Percentiles rank a stretch among this genome's conserved stretches.
Evolutionary conservation across 2,329 filamentous ascomycete genomes (phyloP).

Genomic region (Penicillium sp.): DNA sequence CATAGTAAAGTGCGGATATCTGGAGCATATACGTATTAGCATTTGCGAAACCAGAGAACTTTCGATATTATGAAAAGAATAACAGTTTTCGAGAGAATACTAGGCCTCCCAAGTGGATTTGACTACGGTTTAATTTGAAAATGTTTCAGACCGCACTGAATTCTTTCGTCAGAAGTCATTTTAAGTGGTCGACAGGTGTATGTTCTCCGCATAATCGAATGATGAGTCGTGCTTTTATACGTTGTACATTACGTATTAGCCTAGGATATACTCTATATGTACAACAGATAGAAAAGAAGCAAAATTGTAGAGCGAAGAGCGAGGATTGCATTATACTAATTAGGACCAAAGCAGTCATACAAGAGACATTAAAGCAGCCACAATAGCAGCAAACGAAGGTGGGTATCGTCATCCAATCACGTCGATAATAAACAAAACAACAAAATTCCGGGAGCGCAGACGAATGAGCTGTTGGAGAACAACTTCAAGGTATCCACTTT

Average conservation of each 20-base stretch:
- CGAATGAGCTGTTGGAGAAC: background rate
- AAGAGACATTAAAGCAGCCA: conserved; percentile 3
- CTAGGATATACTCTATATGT: background rate
- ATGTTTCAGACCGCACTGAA: background rate
- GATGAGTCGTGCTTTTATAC: background rate
- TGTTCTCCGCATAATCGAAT: background rate
- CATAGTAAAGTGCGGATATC: background rate
- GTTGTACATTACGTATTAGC: too few relatives aligned
- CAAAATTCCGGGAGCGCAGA: background rate
- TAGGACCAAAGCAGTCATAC: conserved; percentile 5
- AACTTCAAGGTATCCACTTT: background rate
- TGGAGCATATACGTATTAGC: background rate
- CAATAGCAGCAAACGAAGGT: conserved; percentile 24
- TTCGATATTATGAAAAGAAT: background rate
- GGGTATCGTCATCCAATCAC: conserved; percentile 33
- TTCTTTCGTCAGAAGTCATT: background rate
- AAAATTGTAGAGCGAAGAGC: background rate
- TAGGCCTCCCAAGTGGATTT: background rate
- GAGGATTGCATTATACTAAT: conserved; percentile 5
- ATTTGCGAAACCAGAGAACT: background rate
- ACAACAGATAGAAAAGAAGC: background rate
- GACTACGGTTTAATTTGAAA: background rate
- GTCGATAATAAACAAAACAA: conserved; percentile 18
- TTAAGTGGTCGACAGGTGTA: too few relatives aligned
- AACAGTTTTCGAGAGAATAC: background rate